Conservation (phyloP, 805 yeast genomes). For the Debaryomyces prosopidis region DNA sequence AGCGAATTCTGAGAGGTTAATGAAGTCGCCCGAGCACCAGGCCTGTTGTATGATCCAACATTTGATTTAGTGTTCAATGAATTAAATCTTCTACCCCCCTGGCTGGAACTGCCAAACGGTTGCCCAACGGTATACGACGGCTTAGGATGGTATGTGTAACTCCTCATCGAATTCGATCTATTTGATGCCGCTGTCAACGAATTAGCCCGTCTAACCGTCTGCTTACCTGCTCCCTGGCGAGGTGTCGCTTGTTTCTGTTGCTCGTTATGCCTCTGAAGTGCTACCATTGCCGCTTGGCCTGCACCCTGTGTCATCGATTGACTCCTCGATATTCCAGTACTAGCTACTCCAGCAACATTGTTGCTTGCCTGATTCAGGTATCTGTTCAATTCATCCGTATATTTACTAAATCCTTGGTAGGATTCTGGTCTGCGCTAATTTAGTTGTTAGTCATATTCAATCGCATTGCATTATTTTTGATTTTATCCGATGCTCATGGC, state of each 20-base stretch:
- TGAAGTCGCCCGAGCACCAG: constrained; percentile 8
- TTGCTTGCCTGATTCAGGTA: constrained; percentile 11
- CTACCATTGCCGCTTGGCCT: constrained; percentile 44
- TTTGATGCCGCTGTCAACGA: constrained; percentile 17
- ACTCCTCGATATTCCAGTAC: constrained; percentile 15
- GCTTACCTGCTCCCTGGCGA: constrained; percentile 2
- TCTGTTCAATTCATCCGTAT: constrained; percentile 26
- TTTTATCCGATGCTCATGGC: too few species aligned
- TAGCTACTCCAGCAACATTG: constrained; percentile 21
- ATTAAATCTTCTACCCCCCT: constrained; percentile 15
- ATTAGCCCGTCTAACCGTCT: constrained; percentile 16
- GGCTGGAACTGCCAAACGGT: constrained; percentile 6
- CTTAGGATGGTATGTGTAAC: constrained; percentile 39
- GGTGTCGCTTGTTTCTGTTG: constrained; percentile 9
- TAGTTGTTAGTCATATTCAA: constrained; percentile 3
- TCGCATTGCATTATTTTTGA: too few species aligned
- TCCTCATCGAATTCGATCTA: constrained; percentile 34
- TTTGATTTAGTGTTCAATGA: constrained; percentile 15
- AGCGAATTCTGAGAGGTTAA: constrained; percentile 9
- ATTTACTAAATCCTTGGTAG: constrained; percentile 37
- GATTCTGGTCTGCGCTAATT: constrained; percentile 13
- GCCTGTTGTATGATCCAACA: constrained; percentile 1
- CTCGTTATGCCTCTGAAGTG: constrained; percentile 33
- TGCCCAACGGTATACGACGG: constrained; percentile 40
- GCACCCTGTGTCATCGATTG: constrained; percentile 32